Percentiles rank a stretch among this genome's conserved stretches.
phyloP scores from a whole-genome alignment of 495 filamentous ascomycete genomes.

The Venustampulla echinocandica region DNA sequence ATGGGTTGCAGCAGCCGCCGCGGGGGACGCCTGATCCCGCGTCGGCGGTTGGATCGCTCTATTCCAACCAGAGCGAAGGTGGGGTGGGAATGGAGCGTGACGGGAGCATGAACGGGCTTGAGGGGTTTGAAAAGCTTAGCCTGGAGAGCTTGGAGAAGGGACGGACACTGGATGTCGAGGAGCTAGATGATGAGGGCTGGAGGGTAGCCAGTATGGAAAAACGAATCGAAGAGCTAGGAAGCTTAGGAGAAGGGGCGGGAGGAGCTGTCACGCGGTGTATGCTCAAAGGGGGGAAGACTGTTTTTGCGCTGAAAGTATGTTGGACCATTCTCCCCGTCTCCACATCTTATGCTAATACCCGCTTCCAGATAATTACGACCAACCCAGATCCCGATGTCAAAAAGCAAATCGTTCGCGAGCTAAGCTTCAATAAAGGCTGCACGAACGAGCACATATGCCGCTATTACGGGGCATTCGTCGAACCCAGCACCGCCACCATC shows the following conservation, averaged over 20 bases:
- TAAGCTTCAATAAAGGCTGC: slow-evolving; percentile 96
- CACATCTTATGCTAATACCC: slow-evolving; percentile 7
- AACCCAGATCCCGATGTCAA: slow-evolving; percentile 96
- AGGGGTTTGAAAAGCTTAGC: slow-evolving; percentile 61
- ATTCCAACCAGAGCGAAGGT: slow-evolving; percentile 64
- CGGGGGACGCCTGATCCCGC: slow-evolving; percentile 69
- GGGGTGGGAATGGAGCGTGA: slow-evolving; percentile 66
- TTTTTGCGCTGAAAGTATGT: slow-evolving; percentile 91
- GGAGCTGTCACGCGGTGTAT: slow-evolving; percentile 89
- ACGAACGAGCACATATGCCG: slow-evolving; percentile 88
- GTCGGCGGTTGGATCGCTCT: slow-evolving; percentile 76
- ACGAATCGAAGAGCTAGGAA: slow-evolving; percentile 79
- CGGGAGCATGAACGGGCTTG: slow-evolving; percentile 53
- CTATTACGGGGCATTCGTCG: slow-evolving; percentile 94
- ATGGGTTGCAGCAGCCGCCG: slow-evolving; percentile 44
- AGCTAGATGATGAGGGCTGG: slow-evolving; percentile 93
- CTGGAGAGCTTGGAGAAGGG: slow-evolving; percentile 65
- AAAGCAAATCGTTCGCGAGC: slow-evolving; percentile 91
- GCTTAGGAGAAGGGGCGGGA: slow-evolving; percentile 88
- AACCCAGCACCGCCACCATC: slow-evolving; percentile 86
- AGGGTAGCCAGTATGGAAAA: slow-evolving; percentile 81
- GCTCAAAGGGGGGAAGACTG: slow-evolving; percentile 81
- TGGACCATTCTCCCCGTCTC: not conserved
- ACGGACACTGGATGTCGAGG: slow-evolving; percentile 76
- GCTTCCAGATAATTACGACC: slow-evolving; percentile 86